A percentile compares a stretch with the other conserved stretches of the same genome.
phyloP scores from a whole-genome alignment of 306 rosid species.

The Dalbergia oliveri region DNA sequence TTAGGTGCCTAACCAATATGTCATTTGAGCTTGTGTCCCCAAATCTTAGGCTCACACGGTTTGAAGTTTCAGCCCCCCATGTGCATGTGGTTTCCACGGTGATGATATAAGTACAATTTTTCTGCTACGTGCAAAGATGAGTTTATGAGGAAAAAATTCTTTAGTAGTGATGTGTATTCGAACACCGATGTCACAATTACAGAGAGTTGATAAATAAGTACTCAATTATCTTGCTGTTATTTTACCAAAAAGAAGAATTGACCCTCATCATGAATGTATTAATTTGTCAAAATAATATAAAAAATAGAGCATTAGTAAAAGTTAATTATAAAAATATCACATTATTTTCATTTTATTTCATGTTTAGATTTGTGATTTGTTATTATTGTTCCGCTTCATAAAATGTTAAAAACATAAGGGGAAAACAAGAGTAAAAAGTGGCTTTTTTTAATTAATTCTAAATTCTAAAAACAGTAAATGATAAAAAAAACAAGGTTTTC shows the following conservation, averaged over 20 bases:
- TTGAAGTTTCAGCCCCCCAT: constrained; percentile 80
- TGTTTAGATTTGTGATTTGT: background rate
- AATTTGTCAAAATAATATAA: too few relatives aligned
- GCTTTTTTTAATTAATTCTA: too few relatives aligned
- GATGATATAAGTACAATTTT: constrained; percentile 69
- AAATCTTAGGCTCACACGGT: constrained; percentile 72
- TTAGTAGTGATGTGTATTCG: background rate
- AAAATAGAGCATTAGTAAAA: too few relatives aligned
- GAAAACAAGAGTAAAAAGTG: too few relatives aligned
- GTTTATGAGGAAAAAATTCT: background rate
- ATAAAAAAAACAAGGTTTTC: too few relatives aligned
- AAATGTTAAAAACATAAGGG: too few relatives aligned
- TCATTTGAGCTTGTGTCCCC: constrained; percentile 77
- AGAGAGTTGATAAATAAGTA: background rate
- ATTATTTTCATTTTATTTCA: background rate
- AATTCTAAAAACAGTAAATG: too few relatives aligned
- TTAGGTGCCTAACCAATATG: constrained; percentile 66
- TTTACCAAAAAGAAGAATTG: too few relatives aligned
- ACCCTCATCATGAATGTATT: too few relatives aligned
- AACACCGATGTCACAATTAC: background rate
- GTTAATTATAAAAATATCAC: background rate
- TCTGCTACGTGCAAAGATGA: constrained; percentile 42
- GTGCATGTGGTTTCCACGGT: constrained; percentile 81
- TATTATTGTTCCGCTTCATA: too few relatives aligned
- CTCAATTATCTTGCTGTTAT: too few relatives aligned